Evolutionary conservation across 1,139 yeast genomes (phyloP).

Genomic region (Kluyveromyces sp.): DNA sequence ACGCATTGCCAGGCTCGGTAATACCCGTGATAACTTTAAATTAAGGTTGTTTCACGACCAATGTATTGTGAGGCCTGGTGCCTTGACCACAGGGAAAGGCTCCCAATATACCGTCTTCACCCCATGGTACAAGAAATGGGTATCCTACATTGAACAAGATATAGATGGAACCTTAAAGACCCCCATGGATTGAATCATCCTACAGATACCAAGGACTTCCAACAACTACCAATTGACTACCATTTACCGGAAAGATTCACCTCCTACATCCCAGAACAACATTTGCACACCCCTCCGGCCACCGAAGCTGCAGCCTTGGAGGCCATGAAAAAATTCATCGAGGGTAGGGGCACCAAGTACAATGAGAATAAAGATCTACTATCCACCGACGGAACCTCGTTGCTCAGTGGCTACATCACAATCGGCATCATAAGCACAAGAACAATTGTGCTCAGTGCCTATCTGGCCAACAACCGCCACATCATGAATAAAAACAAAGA

Average conservation of each 20-base stretch:
- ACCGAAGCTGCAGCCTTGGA: slow-evolving; percentile 36
- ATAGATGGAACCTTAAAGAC: not conserved
- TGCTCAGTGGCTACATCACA: slow-evolving; percentile 40
- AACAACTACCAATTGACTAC: slow-evolving; percentile 4
- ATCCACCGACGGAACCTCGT: slow-evolving; percentile 32
- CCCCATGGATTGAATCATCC: not conserved
- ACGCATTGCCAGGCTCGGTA: slow-evolving; percentile 14
- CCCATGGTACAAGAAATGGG: slow-evolving; percentile 48
- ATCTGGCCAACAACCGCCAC: slow-evolving; percentile 24
- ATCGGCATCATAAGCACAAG: slow-evolving; percentile 42
- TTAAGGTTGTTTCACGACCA: slow-evolving; percentile 36
- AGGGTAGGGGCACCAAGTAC: slow-evolving; percentile 29
- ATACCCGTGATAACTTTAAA: slow-evolving; percentile 19
- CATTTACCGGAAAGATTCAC: slow-evolving; percentile 13
- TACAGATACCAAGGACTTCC: not conserved
- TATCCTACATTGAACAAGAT: slow-evolving; percentile 23
- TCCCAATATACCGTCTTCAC: slow-evolving; percentile 45
- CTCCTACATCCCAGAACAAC: slow-evolving; percentile 11
- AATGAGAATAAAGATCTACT: slow-evolving; percentile 27
- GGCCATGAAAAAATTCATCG: slow-evolving; percentile 30
- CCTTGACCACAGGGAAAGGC: slow-evolving; percentile 37
- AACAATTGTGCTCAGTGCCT: slow-evolving; percentile 30
- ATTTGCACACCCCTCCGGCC: slow-evolving; percentile 19
- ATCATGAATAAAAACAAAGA: slow-evolving; percentile 29
- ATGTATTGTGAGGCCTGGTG: slow-evolving; percentile 42